A percentile compares a stretch with the other conserved stretches of the same genome.
Conservation (phyloP, 805 yeast species). For the Kluyveromyces starmeri region DNA sequence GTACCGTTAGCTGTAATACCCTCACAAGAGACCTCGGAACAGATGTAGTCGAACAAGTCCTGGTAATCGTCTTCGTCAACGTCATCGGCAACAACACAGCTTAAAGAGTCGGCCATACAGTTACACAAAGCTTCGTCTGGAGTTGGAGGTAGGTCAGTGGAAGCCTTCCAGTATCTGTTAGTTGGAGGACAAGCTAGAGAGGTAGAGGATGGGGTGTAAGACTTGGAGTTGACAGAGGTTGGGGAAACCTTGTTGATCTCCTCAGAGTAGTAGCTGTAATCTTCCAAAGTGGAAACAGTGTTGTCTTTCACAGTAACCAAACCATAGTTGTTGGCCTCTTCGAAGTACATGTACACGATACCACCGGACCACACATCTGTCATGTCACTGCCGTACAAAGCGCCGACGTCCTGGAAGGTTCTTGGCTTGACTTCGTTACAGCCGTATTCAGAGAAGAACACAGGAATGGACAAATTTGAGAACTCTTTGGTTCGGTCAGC, state of each 20-base stretch:
- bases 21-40: conserved; percentile 48
- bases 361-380: conserved; percentile 87
- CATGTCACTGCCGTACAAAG: conserved; percentile 59
- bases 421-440: conserved; percentile 66
- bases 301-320: conserved; percentile 45
- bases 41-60: conserved; percentile 48
- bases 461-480: conserved; percentile 56
- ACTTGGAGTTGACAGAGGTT: conserved; percentile 35
- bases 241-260: conserved; percentile 50
- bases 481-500: conserved; percentile 55
- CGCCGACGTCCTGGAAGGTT: conserved; percentile 60
- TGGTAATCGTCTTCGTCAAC: conserved; percentile 51
- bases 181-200: conserved; percentile 56
- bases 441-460: conserved; percentile 78
- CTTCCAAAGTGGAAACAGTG: conserved; percentile 49
- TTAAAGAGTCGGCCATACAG: conserved; percentile 47
- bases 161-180: conserved; percentile 52
- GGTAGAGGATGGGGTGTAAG: conserved; percentile 34
- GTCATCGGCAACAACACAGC: conserved; percentile 51
- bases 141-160: conserved; percentile 67
- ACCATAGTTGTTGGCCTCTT: conserved; percentile 71
- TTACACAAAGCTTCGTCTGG: conserved; percentile 58
- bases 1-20: conserved; percentile 58
- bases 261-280: conserved; percentile 53
- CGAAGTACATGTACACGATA: conserved; percentile 77